Conservation (phyloP, 495 filamentous ascomycete genomes). For the Cladorrhinum samala region DNA sequence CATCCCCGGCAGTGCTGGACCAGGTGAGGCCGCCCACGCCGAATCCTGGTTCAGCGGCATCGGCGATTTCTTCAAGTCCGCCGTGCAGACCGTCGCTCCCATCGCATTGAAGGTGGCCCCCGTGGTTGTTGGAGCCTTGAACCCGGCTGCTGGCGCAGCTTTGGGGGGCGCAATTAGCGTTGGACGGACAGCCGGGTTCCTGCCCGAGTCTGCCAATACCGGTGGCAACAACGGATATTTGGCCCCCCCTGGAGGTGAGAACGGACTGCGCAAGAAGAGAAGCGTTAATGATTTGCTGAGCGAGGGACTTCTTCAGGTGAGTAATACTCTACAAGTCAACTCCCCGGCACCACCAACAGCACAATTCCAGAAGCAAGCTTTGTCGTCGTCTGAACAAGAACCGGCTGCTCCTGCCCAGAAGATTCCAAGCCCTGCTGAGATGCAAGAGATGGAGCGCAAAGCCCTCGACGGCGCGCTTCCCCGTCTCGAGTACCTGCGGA, state of each 20-base stretch:
- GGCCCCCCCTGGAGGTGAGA: too few species aligned
- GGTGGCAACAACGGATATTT: too few species aligned
- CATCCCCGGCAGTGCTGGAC: neutral
- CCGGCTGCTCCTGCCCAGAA: neutral
- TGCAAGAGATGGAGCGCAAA: neutral
- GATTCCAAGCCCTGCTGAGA: neutral
- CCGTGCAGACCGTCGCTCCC: conserved; percentile 19
- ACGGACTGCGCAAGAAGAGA: neutral
- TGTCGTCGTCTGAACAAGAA: too few species aligned
- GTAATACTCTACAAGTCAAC: too few species aligned
- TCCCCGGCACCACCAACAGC: too few species aligned
- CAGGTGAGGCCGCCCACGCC: conserved; percentile 4
- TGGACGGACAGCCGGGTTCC: neutral
- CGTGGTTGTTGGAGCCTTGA: neutral
- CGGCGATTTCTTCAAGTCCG: conserved; percentile 18
- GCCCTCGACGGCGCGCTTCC: neutral
- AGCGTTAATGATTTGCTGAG: neutral
- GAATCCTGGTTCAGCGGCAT: conserved; percentile 20
- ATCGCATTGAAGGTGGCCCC: conserved; percentile 9
- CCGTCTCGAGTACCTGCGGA: conserved; percentile 2
- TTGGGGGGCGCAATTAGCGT: neutral
- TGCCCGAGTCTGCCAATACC: neutral
- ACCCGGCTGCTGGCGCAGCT: neutral
- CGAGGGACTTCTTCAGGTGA: conserved; percentile 1
- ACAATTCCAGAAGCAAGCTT: too few species aligned